Evolutionary conservation across 352 stramenopile genomes (phyloP).

Genomic region (Pythium pyrilobum): DNA sequence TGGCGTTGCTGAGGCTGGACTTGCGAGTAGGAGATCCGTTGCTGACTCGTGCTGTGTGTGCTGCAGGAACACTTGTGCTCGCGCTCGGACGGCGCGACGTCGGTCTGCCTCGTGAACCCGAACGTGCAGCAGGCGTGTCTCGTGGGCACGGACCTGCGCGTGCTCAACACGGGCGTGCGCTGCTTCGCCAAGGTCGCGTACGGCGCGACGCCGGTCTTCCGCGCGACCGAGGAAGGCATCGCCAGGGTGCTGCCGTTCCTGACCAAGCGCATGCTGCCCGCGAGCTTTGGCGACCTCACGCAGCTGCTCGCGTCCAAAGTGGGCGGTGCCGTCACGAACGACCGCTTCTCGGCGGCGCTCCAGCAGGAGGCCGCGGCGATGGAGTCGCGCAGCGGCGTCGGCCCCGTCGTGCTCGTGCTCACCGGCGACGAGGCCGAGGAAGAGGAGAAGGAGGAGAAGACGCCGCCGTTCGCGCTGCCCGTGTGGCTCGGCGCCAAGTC

Average conservation of each 20-base stretch:
- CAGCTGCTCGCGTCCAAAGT: constrained; percentile 21
- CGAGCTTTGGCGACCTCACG: constrained; percentile 21
- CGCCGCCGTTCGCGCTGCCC: constrained; percentile 27
- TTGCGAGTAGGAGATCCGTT: background rate
- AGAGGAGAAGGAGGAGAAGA: background rate
- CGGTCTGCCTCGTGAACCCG: constrained; percentile 56
- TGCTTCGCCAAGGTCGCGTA: constrained; percentile 75
- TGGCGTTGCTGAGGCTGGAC: background rate
- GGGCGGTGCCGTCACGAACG: constrained; percentile 22
- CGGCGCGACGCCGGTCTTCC: constrained; percentile 46
- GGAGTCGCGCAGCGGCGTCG: constrained; percentile 31
- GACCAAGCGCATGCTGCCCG: constrained; percentile 58
- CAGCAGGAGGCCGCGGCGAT: constrained; percentile 24
- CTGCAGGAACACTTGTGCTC: constrained; percentile 51
- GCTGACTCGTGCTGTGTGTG: background rate
- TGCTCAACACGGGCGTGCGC: constrained; percentile 86
- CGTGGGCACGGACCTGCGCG: constrained; percentile 44
- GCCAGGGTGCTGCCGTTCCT: constrained; percentile 67
- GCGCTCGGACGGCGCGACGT: constrained; percentile 57
- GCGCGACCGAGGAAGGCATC: constrained; percentile 79
- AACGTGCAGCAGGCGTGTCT: constrained; percentile 49
- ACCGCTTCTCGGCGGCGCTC: constrained; percentile 30
- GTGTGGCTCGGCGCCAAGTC: constrained; percentile 56
- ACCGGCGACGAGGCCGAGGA: background rate
- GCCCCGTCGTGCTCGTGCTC: constrained; percentile 39